These are phyloP conservation scores for Hypoxylon sp. DNA, from an alignment of 2,329 filamentous ascomycete species.

Conservation along the genomic window DNA sequence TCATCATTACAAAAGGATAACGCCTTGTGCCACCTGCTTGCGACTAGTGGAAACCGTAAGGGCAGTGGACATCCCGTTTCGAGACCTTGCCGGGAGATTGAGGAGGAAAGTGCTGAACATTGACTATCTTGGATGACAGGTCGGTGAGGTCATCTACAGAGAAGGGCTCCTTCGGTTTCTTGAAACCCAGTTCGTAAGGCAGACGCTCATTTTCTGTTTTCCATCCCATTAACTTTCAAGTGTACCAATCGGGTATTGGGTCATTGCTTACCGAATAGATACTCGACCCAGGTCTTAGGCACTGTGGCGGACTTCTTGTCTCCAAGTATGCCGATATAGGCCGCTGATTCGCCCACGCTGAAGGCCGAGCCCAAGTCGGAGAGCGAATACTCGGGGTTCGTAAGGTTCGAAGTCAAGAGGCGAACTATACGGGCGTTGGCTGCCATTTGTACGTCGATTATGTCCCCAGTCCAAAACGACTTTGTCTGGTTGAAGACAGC, in stretches of 20 bases:
- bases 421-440: slow-evolving; percentile 40
- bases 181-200: slow-evolving; percentile 38
- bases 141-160: slow-evolving; percentile 9
- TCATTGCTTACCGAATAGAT: slow-evolving; percentile 40
- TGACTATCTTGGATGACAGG: slow-evolving; percentile 1
- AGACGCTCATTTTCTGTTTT: slow-evolving; percentile 37
- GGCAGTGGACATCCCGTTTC: slow-evolving; percentile 13
- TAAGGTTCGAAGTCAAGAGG: slow-evolving; percentile 41
- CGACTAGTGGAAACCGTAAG: slow-evolving; percentile 10
- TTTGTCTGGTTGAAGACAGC: slow-evolving; percentile 44
- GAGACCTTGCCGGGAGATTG: slow-evolving; percentile 24
- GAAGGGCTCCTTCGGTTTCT: slow-evolving; percentile 9
- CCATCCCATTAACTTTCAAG: slow-evolving; percentile 14
- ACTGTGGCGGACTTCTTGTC: slow-evolving; percentile 34
- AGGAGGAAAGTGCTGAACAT: slow-evolving; percentile 30
- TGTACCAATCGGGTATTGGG: background rate
- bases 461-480: slow-evolving; percentile 41
- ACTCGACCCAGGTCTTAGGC: slow-evolving; percentile 37
- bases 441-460: slow-evolving; percentile 41
- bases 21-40: background rate
- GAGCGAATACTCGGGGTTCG: slow-evolving; percentile 44
- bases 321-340: slow-evolving; percentile 40
- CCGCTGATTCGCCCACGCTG: slow-evolving; percentile 39
- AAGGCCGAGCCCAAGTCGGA: slow-evolving; percentile 36
- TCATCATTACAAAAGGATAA: background rate